Evolutionary conservation across 495 filamentous ascomycete genomes (phyloP).

Genomic region (Trichoderma orchidacearum): DNA sequence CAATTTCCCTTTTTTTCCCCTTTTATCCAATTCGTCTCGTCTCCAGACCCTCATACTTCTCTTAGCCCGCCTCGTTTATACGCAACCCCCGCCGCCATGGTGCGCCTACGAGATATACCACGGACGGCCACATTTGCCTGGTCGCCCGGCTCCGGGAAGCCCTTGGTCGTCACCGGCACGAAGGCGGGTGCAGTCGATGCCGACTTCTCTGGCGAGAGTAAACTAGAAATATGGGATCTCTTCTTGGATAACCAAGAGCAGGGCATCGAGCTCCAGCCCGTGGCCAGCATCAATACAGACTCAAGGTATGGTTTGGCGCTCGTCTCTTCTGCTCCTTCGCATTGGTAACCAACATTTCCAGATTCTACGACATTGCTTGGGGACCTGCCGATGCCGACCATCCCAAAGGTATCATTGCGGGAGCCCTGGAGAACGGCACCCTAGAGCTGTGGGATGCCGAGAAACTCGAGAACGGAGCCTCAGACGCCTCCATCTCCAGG

Average conservation of each 20-base stretch:
- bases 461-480: conserved; percentile 57
- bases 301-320: conserved; percentile 51
- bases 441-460: conserved; percentile 91
- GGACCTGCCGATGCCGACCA: conserved; percentile 62
- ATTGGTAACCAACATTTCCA: conserved; percentile 19
- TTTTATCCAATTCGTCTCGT: not conserved
- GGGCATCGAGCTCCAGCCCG: conserved; percentile 70
- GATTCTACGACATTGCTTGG: conserved; percentile 97
- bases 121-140: conserved; percentile 95
- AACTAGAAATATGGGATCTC: conserved; percentile 93
- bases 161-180: conserved; percentile 88
- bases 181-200: conserved; percentile 88
- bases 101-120: conserved; percentile 85
- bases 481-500: conserved; percentile 69
- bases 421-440: conserved; percentile 91
- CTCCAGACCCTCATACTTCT: not conserved
- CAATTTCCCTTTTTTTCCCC: not conserved
- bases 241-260: conserved; percentile 58
- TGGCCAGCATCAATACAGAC: conserved; percentile 72
- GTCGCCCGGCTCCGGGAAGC: conserved; percentile 63
- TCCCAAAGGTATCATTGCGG: conserved; percentile 77
- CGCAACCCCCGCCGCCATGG: conserved; percentile 51
- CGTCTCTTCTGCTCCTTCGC: not conserved
- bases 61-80: conserved; percentile 1
- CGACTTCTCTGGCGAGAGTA: conserved; percentile 94